Base-by-base conservation (phyloP, 2,329 filamentous ascomycete species). In the Westerdykella aurantiaca region DNA sequence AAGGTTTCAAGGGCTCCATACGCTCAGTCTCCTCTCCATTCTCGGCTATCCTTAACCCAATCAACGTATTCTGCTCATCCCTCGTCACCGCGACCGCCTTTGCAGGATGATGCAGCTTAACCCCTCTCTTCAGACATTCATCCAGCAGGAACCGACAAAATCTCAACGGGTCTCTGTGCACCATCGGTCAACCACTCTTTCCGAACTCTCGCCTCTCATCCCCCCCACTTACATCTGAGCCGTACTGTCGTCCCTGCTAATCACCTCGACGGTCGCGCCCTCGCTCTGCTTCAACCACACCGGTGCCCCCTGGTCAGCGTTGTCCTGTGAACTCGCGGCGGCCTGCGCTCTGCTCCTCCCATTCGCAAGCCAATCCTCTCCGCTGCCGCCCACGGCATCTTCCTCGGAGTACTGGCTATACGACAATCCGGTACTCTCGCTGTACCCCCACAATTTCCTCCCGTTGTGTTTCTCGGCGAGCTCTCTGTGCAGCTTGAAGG, bases 141-240 rank as follows among this genome's bases (percentile, higher is more conserved):
- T 74, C 61, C 11, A 88, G 68, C 1, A 93, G 71, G 60, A 82
- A 88, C 38, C 76, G 69, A 48, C 80, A 88, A 13, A 91, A 71
- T 37, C 72, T 70, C 10, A 80, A 60, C 0, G 87, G 86, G 53
- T 90, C 83, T 39, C 79, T 84, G 46, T 16, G 17, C 14, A 6
- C 1, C 2, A 39, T 53, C 14, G 51, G 50, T 38, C 25, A 29
- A 12, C 42, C 35, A 33, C 34, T 34, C 6, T 22, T 22, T 4
- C 18, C 18, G 6, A 21, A 21, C 29, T 21, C 13, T 33, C 25
- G 12, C n/a, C 9, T 31, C n/a, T 3, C 33, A 35, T 13, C 11
- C 3, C 13, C 18, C 11, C 1, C 13, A 42, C 73, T 76, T 57
- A 83, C 77, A 86, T 73, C 62, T 87, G 82, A 12, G 80, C 85